Base-by-base conservation (phyloP, 164 flowering plant species). In the Aristolochia contorta region DNA sequence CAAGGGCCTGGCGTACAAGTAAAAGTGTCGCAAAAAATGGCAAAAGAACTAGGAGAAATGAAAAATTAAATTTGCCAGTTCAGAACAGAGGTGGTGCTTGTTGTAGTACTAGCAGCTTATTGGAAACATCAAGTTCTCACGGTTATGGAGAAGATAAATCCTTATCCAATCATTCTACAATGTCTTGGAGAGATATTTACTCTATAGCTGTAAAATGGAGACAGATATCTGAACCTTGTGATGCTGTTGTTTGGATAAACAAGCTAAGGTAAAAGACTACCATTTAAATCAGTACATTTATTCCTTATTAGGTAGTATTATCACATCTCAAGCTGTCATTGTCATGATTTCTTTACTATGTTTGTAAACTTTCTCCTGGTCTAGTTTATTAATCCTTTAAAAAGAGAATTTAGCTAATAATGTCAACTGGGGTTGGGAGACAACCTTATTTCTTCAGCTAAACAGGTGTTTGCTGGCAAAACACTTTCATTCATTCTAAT, bases 141-240 rank as follows among this genome's bases (percentile, higher is more conserved):
- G 73, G 75, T 30, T 41, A 61, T 41, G 37, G 61, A n/a, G 97
- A 89, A 63, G 92, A 87, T 51, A 80, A 72, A 71, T 69, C 79
- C 66, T 74, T 73, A 30, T 59, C 63, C 32, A 61, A 76, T 50
- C 85, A 81, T 64, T 60, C 71, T 66, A 32, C 54, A 47, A 74
- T 92, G 80, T 80, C 87, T 54, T 93, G 99, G 99, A 82, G 77
- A 54, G 85, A 84, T 70, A 78, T 93, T 62, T 93, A 87, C 66
- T 77, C 88, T 15, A 24, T 89, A 67, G 96, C 94, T 68, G 96
- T 93, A 59, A 89, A 79, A 71, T 93, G 99, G 99, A 84, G 99
- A 70, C 99, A 93, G 72, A 87, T 93, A 32, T 87, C 99, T 66
- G 99, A 93, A 74, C 99, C 99, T 54, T 93, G 96, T 80, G 99